These are phyloP conservation scores for Sphagnum contortum DNA, from an alignment of 225 moss, liverwort and hornwort genomes.

Conservation along the genomic window DNA sequence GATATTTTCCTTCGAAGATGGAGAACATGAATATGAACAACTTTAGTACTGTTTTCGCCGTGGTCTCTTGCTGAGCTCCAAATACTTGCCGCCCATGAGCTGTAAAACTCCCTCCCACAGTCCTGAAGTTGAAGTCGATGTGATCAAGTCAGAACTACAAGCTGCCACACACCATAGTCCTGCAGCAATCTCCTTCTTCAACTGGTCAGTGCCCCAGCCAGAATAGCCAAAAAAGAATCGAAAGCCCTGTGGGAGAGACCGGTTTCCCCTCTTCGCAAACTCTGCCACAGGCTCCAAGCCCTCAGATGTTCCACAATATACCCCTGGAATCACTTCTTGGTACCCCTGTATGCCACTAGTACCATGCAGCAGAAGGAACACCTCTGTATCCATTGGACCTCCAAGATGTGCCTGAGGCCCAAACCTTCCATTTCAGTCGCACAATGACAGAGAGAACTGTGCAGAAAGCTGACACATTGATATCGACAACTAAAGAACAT, in stretches of 20 bases:
- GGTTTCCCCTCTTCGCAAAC: constrained; percentile 4
- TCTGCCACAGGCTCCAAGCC: constrained; percentile 29
- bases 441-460: no score
- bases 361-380: constrained; percentile 44
- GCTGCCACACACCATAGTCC: constrained; percentile 49
- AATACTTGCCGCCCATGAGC: constrained; percentile 53
- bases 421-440: background rate
- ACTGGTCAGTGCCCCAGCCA: constrained; percentile 44
- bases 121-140: constrained; percentile 24
- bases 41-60: constrained; percentile 17
- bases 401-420: constrained; percentile 32
- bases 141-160: constrained; percentile 44
- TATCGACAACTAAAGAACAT: no score
- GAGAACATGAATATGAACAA: no score
- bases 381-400: constrained; percentile 40
- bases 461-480: no score
- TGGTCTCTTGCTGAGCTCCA: constrained; percentile 49
- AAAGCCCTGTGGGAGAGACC: constrained; percentile 13
- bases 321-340: constrained; percentile 43
- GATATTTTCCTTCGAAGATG: no score
- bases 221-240: constrained; percentile 48
- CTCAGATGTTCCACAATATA: constrained; percentile 35
- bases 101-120: constrained; percentile 47
- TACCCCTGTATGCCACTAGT: constrained; percentile 31
- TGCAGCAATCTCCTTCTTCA: constrained; percentile 33